These are phyloP conservation scores for Podila epigama DNA, from an alignment of 192 early-diverging fungal genomes.

Conservation along the genomic window DNA sequence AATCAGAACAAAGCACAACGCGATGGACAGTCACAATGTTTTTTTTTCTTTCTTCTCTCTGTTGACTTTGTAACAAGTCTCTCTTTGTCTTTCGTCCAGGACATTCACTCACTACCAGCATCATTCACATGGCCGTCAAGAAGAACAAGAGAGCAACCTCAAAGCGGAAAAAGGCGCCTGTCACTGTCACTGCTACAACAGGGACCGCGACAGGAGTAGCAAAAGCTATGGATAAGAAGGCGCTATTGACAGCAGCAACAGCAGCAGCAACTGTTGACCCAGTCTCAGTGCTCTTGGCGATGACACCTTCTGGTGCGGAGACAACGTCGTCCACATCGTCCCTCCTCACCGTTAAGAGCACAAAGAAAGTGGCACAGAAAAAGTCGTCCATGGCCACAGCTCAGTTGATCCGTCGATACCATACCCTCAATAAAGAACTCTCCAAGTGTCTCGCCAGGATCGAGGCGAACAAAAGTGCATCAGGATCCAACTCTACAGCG, in stretches of 20 bases:
- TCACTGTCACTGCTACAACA: slow-evolving; percentile 6
- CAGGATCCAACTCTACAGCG: slow-evolving; percentile 4
- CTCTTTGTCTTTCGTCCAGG: neutral
- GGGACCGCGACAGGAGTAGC: neutral
- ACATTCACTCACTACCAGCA: neutral
- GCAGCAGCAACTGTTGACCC: slow-evolving; percentile 2
- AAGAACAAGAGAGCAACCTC: slow-evolving; percentile 9
- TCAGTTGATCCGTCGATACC: slow-evolving; percentile 78
- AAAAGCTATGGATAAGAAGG: too few species aligned
- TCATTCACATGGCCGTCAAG: slow-evolving; percentile 20
- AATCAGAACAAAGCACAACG: neutral
- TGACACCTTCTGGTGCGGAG: slow-evolving; percentile 29
- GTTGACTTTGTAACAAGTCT: too few species aligned
- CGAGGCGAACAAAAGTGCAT: slow-evolving; percentile 10
- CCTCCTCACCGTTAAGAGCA: slow-evolving; percentile 24
- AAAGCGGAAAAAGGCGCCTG: slow-evolving; percentile 7
- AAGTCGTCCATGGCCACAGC: slow-evolving; percentile 70
- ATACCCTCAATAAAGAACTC: slow-evolving; percentile 82
- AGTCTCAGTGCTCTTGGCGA: slow-evolving; percentile 17
- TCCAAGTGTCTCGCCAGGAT: slow-evolving; percentile 53
- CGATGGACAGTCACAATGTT: neutral
- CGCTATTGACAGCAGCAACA: too few species aligned
- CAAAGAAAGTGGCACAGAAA: slow-evolving; percentile 44
- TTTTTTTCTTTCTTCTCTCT: too few species aligned
- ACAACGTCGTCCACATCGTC: slow-evolving; percentile 40